These are phyloP conservation scores for Moniliophthora roreri DNA, from an alignment of 1,284 basidiomycete species.

Conservation along the genomic window DNA sequence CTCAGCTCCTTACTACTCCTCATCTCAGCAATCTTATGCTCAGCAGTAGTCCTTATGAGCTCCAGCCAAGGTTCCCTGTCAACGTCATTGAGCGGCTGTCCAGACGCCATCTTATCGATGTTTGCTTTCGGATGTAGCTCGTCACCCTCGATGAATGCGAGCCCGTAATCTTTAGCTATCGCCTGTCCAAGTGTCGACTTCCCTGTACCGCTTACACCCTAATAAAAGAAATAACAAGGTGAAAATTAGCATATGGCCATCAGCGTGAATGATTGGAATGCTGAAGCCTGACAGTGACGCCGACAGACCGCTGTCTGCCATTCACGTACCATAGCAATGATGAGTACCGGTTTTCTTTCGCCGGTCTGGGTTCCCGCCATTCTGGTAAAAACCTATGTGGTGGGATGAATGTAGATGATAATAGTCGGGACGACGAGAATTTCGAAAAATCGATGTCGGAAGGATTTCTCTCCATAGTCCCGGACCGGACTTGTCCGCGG, in stretches of 20 bases:
- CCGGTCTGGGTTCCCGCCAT: background rate
- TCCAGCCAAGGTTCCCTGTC: conserved; percentile 90
- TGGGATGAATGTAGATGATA: background rate
- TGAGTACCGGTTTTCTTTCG: conserved; percentile 28
- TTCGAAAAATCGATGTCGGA: background rate
- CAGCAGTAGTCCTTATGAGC: conserved; percentile 67
- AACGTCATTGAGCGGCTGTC: conserved; percentile 77
- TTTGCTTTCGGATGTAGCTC: conserved; percentile 83
- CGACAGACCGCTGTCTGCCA: conserved; percentile 2
- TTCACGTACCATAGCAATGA: conserved; percentile 46
- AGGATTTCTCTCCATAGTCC: no score
- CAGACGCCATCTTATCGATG: conserved; percentile 86
- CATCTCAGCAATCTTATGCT: conserved; percentile 44
- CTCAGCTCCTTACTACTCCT: conserved; percentile 25
- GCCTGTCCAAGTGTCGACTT: conserved; percentile 83
- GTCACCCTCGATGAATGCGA: conserved; percentile 90
- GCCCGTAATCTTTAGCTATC: conserved; percentile 56
- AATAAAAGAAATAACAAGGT: background rate
- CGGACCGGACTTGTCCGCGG: no score
- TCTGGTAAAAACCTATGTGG: background rate
- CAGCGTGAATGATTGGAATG: background rate
- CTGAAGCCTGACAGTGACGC: background rate
- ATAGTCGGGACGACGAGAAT: background rate
- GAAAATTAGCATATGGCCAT: background rate
- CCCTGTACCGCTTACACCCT: conserved; percentile 85